Base-by-base conservation (phyloP, 75 land plant genomes). In the Isoetes taiwanensis region DNA sequence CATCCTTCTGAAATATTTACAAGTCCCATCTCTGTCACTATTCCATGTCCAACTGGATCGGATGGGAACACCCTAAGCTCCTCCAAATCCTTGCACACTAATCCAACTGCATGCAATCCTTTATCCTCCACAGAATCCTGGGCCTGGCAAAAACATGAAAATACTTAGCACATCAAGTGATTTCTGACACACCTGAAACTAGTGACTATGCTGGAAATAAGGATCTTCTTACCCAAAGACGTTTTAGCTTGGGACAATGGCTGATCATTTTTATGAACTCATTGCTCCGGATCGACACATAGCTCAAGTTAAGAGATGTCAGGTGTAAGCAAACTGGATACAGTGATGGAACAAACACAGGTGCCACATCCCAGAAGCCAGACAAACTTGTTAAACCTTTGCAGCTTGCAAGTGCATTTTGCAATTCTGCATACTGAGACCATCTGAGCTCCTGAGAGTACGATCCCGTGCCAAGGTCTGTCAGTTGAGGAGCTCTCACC, bases 1-100 rank as follows among this genome's bases (percentile, higher is more conserved):
- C 97, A 91, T 2, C 97, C 97, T 41, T 86, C 73, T 0, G 97
- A 81, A 24, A 91, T 91, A 20, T 88, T 82, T 23, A 62, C 58
- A 16, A 91, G 76, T 21, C 97, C 97, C 11, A 68, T 56, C 41
- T 91, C 94, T n/a, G 94, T 75, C 8, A 83, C 94, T 28, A 61
- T 53, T 27, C 85, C 19, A 58, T 52, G 14, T 73, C 76, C 55
- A 14, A 71, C 76, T n/a, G n/a, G n/a, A n/a, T n/a, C n/a, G 14
- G 76, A 29, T 1, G 93, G 93, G 41, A 79, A 90, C 17, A 90
- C 93, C 2, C 93, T 64, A 21, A 90, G 81, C 62, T 86, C 87
- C 9, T 75, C 58, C 6, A 90, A 65, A 19, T 86, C 80, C 55
- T 72, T 86, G 70, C 96, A 90, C 0, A 76, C 68, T 27, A 59